Conservation (phyloP, 2,329 filamentous ascomycete species). For the Diaporthe vexans region DNA sequence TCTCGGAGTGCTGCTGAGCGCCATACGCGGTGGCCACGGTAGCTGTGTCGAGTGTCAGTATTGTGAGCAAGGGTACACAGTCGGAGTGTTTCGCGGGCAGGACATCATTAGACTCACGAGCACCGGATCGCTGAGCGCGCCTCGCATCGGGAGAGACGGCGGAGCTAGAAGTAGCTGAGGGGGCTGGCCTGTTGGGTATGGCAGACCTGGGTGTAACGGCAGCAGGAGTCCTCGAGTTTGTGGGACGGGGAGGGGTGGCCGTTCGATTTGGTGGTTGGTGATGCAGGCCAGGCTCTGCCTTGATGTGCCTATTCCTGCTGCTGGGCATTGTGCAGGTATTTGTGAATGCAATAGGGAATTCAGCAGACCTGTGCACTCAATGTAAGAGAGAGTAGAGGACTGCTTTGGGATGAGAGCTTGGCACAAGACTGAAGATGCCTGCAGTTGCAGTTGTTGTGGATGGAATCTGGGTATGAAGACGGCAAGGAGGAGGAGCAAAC, state of each 20-base stretch:
- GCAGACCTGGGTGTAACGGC: slow-evolving; percentile 21
- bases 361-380: neutral
- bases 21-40: slow-evolving; percentile 47
- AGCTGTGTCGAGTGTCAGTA: slow-evolving; percentile 44
- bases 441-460: neutral
- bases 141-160: slow-evolving; percentile 25
- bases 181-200: slow-evolving; percentile 32
- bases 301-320: slow-evolving; percentile 27
- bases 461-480: neutral
- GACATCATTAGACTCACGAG: slow-evolving; percentile 44
- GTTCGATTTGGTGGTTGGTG: neutral
- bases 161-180: slow-evolving; percentile 36
- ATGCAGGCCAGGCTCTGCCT: slow-evolving; percentile 35
- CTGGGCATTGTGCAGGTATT: slow-evolving; percentile 7
- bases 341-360: neutral
- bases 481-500: neutral
- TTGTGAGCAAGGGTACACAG: neutral
- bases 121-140: slow-evolving; percentile 44
- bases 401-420: neutral
- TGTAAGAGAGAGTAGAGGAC: neutral
- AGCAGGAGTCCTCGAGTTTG: slow-evolving; percentile 12
- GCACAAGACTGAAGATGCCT: neutral
- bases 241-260: slow-evolving; percentile 16
- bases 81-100: too few species aligned
- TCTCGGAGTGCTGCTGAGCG: slow-evolving; percentile 24